These are phyloP conservation scores for Spergularia marina DNA, from an alignment of 148 eudicot species.

Conservation along the genomic window DNA sequence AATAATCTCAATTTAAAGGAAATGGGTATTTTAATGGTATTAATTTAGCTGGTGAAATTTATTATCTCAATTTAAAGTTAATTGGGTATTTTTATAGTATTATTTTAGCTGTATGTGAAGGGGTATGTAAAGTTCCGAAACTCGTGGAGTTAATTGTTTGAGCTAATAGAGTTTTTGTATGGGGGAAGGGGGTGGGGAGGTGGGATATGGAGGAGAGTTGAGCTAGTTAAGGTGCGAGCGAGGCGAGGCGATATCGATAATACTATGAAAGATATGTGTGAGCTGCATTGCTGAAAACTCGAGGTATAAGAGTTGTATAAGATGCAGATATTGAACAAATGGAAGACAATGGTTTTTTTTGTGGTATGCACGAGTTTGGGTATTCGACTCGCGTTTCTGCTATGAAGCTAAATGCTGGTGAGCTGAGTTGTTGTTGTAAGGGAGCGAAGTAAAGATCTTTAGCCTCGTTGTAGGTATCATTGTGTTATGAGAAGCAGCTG, in stretches of 20 bases:
- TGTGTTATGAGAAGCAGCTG: too few species aligned
- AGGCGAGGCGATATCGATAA: neutral
- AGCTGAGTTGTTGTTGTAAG: neutral
- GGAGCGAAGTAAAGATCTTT: too few species aligned
- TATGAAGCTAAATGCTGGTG: neutral
- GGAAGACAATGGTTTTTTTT: neutral
- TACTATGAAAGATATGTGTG: neutral
- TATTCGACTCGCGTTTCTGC: neutral
- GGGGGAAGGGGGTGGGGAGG: too few species aligned
- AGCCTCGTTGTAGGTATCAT: too few species aligned
- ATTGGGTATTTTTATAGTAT: too few species aligned
- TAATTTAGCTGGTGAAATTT: neutral
- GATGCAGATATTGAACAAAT: neutral
- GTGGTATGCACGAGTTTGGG: neutral
- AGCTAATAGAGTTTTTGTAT: too few species aligned
- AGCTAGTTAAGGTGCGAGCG: neutral
- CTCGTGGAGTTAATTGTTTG: too few species aligned
- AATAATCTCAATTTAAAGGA: too few species aligned
- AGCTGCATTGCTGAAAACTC: conserved; percentile 7
- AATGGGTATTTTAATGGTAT: too few species aligned
- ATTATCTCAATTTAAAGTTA: neutral
- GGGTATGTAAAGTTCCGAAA: too few species aligned
- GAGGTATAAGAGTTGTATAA: neutral
- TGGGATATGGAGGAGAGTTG: too few species aligned
- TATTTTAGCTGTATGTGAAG: too few species aligned